Evolutionary conservation across 1,139 yeast genomes (phyloP).

Genomic region (Blastobotrys raffinosifermentans): DNA sequence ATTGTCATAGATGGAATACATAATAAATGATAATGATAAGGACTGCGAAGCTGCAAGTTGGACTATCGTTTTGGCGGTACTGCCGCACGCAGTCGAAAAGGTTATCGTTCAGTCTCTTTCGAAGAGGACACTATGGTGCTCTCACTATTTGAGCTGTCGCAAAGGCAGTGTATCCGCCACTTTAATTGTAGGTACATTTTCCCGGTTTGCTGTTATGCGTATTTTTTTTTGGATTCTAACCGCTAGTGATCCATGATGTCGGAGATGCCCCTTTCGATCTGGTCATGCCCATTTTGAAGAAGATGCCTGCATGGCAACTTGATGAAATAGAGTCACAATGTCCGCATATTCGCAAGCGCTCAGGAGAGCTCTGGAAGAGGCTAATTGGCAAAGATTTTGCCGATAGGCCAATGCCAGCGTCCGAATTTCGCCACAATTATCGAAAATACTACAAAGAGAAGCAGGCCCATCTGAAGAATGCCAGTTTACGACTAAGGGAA

Average conservation of each 20-base stretch:
- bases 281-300: conserved; percentile 25
- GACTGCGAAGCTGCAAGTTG: background rate
- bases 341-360: conserved; percentile 22
- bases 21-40: background rate
- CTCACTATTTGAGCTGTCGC: conserved; percentile 11
- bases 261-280: conserved; percentile 30
- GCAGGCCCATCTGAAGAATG: conserved; percentile 22
- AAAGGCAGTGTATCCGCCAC: conserved; percentile 15
- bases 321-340: conserved; percentile 23
- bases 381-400: conserved; percentile 25
- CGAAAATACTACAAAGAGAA: conserved; percentile 22
- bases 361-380: conserved; percentile 23
- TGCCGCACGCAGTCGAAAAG: background rate
- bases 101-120: background rate
- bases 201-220: background rate
- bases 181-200: conserved; percentile 13
- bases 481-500: conserved; percentile 23
- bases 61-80: background rate
- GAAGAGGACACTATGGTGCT: conserved; percentile 6
- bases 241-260: conserved; percentile 25
- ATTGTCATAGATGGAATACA: conserved; percentile 1
- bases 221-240: background rate
- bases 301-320: conserved; percentile 25
- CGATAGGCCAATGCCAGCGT: conserved; percentile 22
- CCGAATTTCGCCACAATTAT: conserved; percentile 18